These are phyloP conservation scores for Combretum micranthum DNA, from an alignment of 345 rosid genomes.

Conservation along the genomic window DNA sequence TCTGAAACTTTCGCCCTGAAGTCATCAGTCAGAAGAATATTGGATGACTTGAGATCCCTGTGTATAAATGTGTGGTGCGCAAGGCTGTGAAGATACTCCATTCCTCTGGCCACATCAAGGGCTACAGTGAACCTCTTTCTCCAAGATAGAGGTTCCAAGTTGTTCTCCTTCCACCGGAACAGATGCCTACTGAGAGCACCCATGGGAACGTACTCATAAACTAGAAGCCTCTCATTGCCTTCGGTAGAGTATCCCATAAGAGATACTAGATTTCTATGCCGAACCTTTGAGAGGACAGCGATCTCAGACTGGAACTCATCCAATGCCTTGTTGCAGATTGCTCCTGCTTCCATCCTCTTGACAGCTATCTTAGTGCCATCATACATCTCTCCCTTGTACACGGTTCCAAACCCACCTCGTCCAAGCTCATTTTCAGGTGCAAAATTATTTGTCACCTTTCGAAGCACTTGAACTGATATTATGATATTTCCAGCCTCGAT, in stretches of 20 bases:
- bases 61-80: constrained; percentile 45
- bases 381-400: constrained; percentile 46
- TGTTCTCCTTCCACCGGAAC: constrained; percentile 31
- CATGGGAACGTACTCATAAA: constrained; percentile 44
- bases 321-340: constrained; percentile 24
- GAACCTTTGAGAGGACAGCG: constrained; percentile 37
- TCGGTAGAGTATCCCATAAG: constrained; percentile 36
- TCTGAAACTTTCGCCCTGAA: constrained; percentile 49
- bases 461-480: constrained; percentile 41
- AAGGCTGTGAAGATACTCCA: constrained; percentile 49
- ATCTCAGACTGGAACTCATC: constrained; percentile 46
- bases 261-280: constrained; percentile 45
- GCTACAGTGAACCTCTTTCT: constrained; percentile 37
- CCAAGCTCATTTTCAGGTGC: constrained; percentile 38
- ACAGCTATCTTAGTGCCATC: constrained; percentile 50
- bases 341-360: constrained; percentile 46
- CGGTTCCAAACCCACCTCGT: constrained; percentile 44
- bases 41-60: constrained; percentile 54
- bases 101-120: constrained; percentile 50
- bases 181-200: constrained; percentile 50
- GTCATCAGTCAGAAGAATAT: constrained; percentile 43
- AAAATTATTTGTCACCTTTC: constrained; percentile 38
- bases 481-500: constrained; percentile 30
- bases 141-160: constrained; percentile 40
- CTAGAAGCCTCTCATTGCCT: constrained; percentile 42